Base-by-base conservation (phyloP, 352 stramenopile species). In the Elongisporangium prolatum region DNA sequence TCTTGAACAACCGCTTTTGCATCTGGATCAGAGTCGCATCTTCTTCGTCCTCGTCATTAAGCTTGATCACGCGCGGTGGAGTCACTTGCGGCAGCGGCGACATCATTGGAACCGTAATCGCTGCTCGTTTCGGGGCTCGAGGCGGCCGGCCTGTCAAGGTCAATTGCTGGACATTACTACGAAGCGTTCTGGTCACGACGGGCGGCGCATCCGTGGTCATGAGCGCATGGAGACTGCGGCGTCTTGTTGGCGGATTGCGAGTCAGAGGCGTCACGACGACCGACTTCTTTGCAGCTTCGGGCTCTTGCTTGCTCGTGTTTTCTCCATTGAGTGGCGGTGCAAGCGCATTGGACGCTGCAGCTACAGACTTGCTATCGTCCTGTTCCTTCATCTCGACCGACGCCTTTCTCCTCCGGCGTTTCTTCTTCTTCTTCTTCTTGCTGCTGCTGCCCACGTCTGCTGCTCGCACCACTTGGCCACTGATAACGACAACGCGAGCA, bases 1-100 rank as follows among this genome's bases (percentile, higher is more conserved):
- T 22, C 18, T 57, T 60, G 18, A 72, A 63, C 1, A 80, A 57
- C 21, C 60, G 66, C 52, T 83, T 80, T 55, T 71, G 65, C n/a
- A 83, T 69, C 34, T 69, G 56, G 14, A 74, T 56, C 0, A 76
- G 53, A 14, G 69, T 65, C 3, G 70, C 44, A 11, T 63, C 60
- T 14, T 67, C 55, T 28, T 54, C 56, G 8, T 50, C 56, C 7
- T 59, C 3, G 5, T 66, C 57, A 13, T 67, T 52, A 47, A 13
- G 34, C 34, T 11, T 44, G 34, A 44, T 4, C 34, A 44, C 34
- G 10, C 34, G 34, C 34, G 34, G 34, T 4, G 34, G 34, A 1
- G 34, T 17, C 10, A 44, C 34, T 44, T 44, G 34, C 34, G 34
- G 34, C 34, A 44, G 34, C 34, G 34, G 34, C 34, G 34, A 44